Evolutionary conservation across 805 yeast genomes (phyloP).

Genomic region (Kuraishia borneana): DNA sequence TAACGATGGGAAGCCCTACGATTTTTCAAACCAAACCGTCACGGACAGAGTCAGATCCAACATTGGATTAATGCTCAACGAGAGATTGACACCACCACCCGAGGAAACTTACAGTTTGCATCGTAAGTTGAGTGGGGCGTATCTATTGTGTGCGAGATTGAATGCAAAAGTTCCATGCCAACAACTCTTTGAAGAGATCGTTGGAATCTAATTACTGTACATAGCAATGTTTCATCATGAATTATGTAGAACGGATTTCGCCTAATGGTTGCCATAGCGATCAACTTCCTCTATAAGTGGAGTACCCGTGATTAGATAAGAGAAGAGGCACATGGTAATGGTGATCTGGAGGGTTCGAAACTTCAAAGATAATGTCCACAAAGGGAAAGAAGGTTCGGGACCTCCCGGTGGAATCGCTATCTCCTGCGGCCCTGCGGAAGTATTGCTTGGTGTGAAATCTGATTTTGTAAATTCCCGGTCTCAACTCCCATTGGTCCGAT

Average conservation of each 20-base stretch:
- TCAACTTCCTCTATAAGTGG: constrained; percentile 81
- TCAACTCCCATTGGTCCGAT: constrained; percentile 29
- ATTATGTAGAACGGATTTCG: too few relatives aligned
- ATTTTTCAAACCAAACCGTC: constrained; percentile 78
- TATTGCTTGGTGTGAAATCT: constrained; percentile 69
- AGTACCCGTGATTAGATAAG: constrained; percentile 75
- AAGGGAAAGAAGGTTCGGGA: constrained; percentile 67
- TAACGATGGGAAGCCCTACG: constrained; percentile 41
- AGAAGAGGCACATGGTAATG: constrained; percentile 89
- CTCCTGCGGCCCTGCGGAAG: constrained; percentile 22
- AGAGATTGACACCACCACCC: constrained; percentile 93
- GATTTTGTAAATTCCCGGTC: constrained; percentile 63
- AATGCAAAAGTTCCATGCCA: constrained; percentile 77
- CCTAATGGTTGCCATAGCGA: too few relatives aligned
- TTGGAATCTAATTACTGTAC: constrained; percentile 34
- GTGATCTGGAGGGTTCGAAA: constrained; percentile 54
- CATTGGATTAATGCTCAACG: constrained; percentile 81
- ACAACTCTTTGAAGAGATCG: constrained; percentile 61
- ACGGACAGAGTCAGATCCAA: constrained; percentile 87
- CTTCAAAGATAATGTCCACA: constrained; percentile 68
- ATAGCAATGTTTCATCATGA: too few relatives aligned
- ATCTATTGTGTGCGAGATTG: constrained; percentile 76
- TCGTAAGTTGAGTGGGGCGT: constrained; percentile 90
- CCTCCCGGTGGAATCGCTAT: constrained; percentile 11
- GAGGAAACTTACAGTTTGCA: constrained; percentile 97